Base-by-base conservation (phyloP, 2,329 filamentous ascomycete genomes). In the Fusarium sp. region DNA sequence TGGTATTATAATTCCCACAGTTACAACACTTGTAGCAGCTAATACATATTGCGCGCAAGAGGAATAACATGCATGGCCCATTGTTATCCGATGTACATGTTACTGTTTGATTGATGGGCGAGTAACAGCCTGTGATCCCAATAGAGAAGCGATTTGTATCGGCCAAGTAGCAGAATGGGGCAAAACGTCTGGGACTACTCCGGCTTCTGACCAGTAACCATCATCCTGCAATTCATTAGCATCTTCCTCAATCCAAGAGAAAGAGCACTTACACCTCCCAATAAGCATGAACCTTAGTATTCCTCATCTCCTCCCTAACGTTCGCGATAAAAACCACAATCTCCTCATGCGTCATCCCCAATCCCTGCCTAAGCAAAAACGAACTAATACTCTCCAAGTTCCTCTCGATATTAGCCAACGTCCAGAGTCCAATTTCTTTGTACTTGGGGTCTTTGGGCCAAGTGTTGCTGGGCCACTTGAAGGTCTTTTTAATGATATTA, bases 361-460 rank as follows among this genome's bases (percentile, higher is more conserved):
- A n/a, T 0, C 64, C 66, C n/a, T 56, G 65, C 14, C 20, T 42
- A 2, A 65, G 4, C 34, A 69, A 18, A 1, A 65, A 44, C 1
- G 45, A 49, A 8, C 64, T 69, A 1, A 69, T 69, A 8, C 38
- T 20, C 8, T 69, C 64, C 1, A 60, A 24, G 0, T 69, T 69
- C 6, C 46, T 44, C 20, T 69, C 66, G 0, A 63, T 70, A 3
- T 66, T 66, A 2, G 67, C 43, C 20, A 69, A 14, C 0, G 68
- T 71, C 68, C 67, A 70, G 0, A 70, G 54, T 0, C 68, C 68
- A 24, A 68, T 52, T 27, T 70, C 68, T 2, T 71, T 70, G 0
- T 56, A 63, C 30, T 57, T 70, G 0, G 57, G 62, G 25, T 70
- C 62, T 14, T 59, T 70, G 16, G 67, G 67, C 66, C 66, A 70